Evolutionary conservation across 2,329 filamentous ascomycete species (phyloP).

Genomic region (Colletotrichum lini): DNA sequence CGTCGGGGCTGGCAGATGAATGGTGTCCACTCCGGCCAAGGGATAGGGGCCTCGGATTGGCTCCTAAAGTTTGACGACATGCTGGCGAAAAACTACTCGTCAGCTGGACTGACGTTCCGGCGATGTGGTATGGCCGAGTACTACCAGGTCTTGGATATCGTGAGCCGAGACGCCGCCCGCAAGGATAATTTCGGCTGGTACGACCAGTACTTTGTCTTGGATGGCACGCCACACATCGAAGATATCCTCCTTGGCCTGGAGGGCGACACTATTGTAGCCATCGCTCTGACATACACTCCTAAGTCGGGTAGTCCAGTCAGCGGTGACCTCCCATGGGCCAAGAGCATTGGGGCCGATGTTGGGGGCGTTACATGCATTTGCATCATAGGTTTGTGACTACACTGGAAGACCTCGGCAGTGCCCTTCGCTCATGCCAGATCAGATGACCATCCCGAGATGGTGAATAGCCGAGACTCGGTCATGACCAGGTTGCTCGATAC

Average conservation of each 20-base stretch:
- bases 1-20: slow-evolving; percentile 66
- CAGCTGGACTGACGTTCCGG: slow-evolving; percentile 60
- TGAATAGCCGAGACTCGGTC: slow-evolving; percentile 62
- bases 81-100: slow-evolving; percentile 57
- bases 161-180: slow-evolving; percentile 61
- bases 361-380: slow-evolving; percentile 74
- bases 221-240: slow-evolving; percentile 61
- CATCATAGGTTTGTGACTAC: slow-evolving; percentile 63
- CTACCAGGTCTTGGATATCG: slow-evolving; percentile 63
- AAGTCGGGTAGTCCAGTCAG: slow-evolving; percentile 61
- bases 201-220: slow-evolving; percentile 69
- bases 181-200: slow-evolving; percentile 70
- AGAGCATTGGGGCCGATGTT: slow-evolving; percentile 63
- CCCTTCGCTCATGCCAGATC: slow-evolving; percentile 22
- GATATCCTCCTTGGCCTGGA: slow-evolving; percentile 70
- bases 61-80: slow-evolving; percentile 66
- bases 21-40: slow-evolving; percentile 55
- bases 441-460: slow-evolving; percentile 61
- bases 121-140: slow-evolving; percentile 63
- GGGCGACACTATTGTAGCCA: slow-evolving; percentile 63
- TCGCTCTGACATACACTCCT: slow-evolving; percentile 68
- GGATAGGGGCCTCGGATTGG: slow-evolving; percentile 68
- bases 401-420: background rate
- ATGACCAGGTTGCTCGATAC: slow-evolving; percentile 68
- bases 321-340: slow-evolving; percentile 70